Evolutionary conservation across 495 filamentous ascomycete genomes (phyloP).

Genomic region (Penicillium canariense): DNA sequence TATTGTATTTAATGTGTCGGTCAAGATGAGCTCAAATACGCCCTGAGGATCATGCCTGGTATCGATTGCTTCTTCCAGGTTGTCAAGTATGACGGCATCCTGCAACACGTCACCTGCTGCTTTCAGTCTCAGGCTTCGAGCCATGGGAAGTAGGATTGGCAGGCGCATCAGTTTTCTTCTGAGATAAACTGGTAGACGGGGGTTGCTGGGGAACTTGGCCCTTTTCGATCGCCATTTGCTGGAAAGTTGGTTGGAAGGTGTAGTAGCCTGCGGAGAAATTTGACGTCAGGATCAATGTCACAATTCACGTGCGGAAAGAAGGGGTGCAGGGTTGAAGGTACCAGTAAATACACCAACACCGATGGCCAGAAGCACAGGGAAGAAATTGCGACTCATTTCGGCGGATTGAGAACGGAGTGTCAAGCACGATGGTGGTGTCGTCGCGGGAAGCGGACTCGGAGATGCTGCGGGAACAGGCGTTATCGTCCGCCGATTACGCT

Average conservation of each 20-base stretch:
- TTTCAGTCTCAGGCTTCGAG: background rate
- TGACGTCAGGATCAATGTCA: slow-evolving; percentile 13
- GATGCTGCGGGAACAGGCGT: slow-evolving; percentile 16
- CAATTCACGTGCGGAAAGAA: background rate
- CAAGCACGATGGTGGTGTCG: slow-evolving; percentile 4
- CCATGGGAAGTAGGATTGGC: background rate
- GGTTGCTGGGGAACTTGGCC: background rate
- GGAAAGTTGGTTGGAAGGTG: slow-evolving; percentile 31
- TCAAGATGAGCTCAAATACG: background rate
- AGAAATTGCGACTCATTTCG: slow-evolving; percentile 43
- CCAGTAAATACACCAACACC: slow-evolving; percentile 42
- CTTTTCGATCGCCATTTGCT: slow-evolving; percentile 22
- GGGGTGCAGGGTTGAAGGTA: slow-evolving; percentile 17
- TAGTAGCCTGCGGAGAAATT: slow-evolving; percentile 29
- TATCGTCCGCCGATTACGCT: slow-evolving; percentile 18
- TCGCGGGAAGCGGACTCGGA: slow-evolving; percentile 5
- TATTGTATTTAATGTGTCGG: background rate
- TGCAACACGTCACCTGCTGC: background rate
- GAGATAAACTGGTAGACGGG: background rate
- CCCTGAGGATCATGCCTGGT: background rate
- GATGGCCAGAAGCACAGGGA: slow-evolving; percentile 40
- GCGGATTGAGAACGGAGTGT: background rate
- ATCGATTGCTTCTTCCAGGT: background rate
- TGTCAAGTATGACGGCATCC: background rate
- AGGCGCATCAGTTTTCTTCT: background rate